phyloP scores from a whole-genome alignment of 2,329 filamentous ascomycete species.

The Thielaviopsis musarum region DNA sequence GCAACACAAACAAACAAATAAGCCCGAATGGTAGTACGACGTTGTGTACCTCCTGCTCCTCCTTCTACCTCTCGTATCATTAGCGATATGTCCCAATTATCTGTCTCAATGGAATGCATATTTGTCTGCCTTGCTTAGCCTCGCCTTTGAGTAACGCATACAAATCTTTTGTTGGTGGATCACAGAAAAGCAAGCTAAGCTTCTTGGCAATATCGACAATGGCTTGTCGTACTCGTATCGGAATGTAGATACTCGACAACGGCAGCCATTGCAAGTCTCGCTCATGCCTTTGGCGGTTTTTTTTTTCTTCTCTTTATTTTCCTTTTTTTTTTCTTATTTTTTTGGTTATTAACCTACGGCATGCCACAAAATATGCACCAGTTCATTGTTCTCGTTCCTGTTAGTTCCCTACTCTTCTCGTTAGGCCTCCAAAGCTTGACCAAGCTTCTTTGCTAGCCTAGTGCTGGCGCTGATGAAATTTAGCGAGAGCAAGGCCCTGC shows the following conservation, averaged over 20 bases:
- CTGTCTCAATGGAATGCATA: neutral
- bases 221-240: neutral
- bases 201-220: neutral
- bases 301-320: no score
- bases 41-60: no score
- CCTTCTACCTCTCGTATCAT: neutral
- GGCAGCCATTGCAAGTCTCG: neutral
- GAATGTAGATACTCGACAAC: neutral
- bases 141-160: neutral
- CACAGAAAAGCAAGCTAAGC: neutral
- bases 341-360: neutral
- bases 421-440: no score
- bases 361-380: neutral
- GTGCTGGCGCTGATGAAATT: neutral
- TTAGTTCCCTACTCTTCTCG: neutral
- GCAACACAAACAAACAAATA: neutral
- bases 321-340: neutral
- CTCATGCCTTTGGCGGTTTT: no score
- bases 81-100: neutral
- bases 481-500: neutral
- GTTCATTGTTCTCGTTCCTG: neutral
- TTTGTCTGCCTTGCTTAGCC: neutral
- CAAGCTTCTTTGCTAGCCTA: neutral
- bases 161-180: neutral
- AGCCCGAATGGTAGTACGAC: neutral